Base-by-base conservation (phyloP, 2,329 filamentous ascomycete genomes). In the Sporothrix phasma region DNA sequence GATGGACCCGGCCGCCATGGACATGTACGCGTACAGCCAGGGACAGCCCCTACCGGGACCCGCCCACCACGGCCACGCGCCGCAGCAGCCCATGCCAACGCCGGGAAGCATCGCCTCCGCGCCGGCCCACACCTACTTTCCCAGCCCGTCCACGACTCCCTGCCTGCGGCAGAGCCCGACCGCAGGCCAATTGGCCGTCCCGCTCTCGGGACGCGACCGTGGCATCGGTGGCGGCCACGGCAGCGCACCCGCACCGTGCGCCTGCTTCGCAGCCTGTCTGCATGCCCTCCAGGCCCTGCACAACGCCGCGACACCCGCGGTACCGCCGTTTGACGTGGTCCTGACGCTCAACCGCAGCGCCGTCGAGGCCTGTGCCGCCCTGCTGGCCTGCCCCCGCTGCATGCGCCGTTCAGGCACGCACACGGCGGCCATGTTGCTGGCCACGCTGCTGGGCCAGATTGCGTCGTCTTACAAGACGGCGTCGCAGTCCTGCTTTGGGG, bases 351-450 rank as follows among this genome's bases (percentile, higher is more conserved):
- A 80, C 68, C 74, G 76, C 24, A 79, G 77, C 65, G 80, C 80
- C 0, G 76, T 82, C 13, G 77, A 80, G 47, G 76, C 73, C n/a
- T 81, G 80, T 65, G 74, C 76, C 0, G 71, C 73, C 1, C 79
- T 82, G 77, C 73, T 82, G 3, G 71, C 73, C 22, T 82, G 80
- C 68, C 62, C 71, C 0, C 72, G 72, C 26, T 82, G 80, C 69
- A 77, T 80, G 72, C 75, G 72, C 63, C 73, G 74, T 13, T 75
- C 75, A 1, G 77, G 76, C 1, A 76, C 74, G 3, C 76, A 79
- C 56, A 80, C 79, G 1, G 73, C 76, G 0, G 75, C 76, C 5
- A 81, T 81, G 79, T 73, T 82, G 0, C 73, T 81, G n/a, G 78
- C 77, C 0, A 81, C 79, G 0, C 73, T 81, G 22, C 76, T 82